Evolutionary conservation across 257 asterid species (phyloP).

Genomic region (Solanum clarkiae): DNA sequence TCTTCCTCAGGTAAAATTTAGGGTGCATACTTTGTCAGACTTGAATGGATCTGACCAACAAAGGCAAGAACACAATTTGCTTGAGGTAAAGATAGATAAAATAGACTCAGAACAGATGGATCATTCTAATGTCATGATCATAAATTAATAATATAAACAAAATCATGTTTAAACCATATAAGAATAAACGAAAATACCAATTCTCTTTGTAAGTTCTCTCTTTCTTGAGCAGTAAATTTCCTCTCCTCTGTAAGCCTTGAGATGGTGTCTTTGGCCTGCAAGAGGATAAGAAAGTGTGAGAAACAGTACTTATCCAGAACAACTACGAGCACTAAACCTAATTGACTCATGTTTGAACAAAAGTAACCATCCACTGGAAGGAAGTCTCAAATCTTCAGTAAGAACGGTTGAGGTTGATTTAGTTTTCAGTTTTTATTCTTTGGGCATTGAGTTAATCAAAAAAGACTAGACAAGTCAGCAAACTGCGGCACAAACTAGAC

Average conservation of each 20-base stretch:
- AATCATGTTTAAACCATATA: background rate
- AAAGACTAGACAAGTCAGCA: background rate
- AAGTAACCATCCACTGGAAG: background rate
- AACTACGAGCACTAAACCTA: background rate
- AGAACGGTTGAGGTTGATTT: background rate
- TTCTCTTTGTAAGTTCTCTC: slow-evolving; percentile 38
- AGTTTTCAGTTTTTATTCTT: background rate
- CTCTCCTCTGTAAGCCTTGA: slow-evolving; percentile 43
- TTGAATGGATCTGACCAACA: background rate
- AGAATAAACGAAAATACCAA: slow-evolving; percentile 24
- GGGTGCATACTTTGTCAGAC: background rate
- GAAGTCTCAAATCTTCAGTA: background rate
- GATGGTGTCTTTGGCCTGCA: slow-evolving; percentile 51
- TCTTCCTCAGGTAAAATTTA: background rate
- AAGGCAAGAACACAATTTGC: background rate
- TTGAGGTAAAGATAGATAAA: background rate
- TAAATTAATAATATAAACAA: background rate
- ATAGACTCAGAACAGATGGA: background rate
- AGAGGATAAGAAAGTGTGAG: background rate
- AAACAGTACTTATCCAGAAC: background rate
- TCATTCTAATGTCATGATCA: background rate
- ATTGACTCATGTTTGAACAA: background rate
- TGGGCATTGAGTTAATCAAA: background rate
- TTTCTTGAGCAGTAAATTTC: slow-evolving; percentile 22
- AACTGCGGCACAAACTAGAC: background rate